Conservation (phyloP, 1,139 yeast genomes). For the Blastobotrys indianensis region DNA sequence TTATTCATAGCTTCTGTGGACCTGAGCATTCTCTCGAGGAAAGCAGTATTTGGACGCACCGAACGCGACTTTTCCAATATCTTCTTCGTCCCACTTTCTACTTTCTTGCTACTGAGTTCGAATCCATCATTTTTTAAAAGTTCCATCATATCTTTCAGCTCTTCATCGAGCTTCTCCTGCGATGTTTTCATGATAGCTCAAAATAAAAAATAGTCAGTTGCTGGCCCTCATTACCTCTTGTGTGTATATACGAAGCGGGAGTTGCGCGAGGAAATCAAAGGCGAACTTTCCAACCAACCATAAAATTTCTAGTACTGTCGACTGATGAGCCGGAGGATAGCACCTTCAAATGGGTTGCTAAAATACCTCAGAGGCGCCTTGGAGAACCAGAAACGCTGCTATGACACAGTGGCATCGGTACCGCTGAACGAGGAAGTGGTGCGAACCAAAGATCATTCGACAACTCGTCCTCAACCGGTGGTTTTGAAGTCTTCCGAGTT, state of each 20-base stretch:
- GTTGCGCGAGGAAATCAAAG: not conserved
- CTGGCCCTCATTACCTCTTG: not conserved
- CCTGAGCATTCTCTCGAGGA: conserved; percentile 4
- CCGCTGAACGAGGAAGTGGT: not conserved
- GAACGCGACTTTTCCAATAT: not conserved
- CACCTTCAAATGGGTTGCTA: conserved; percentile 20
- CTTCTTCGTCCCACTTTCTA: not conserved
- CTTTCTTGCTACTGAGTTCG: conserved; percentile 1
- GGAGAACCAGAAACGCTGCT: conserved; percentile 1
- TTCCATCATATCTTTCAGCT: not conserved
- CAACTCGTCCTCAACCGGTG: too few species aligned
- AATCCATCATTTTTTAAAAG: conserved; percentile 7
- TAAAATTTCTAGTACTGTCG: too few species aligned
- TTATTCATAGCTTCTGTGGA: not conserved
- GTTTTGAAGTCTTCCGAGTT: too few species aligned
- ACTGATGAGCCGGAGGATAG: conserved; percentile 8
- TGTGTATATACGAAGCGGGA: not conserved
- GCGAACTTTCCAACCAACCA: not conserved
- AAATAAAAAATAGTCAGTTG: not conserved
- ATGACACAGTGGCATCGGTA: not conserved
- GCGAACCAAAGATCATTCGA: too few species aligned
- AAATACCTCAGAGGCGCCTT: conserved; percentile 16
- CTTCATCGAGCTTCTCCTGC: not conserved
- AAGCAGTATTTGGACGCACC: conserved; percentile 6
- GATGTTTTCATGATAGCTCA: not conserved